Evolutionary conservation across 331 rosid species (phyloP).

Genomic region (Phaseolus coccineus): DNA sequence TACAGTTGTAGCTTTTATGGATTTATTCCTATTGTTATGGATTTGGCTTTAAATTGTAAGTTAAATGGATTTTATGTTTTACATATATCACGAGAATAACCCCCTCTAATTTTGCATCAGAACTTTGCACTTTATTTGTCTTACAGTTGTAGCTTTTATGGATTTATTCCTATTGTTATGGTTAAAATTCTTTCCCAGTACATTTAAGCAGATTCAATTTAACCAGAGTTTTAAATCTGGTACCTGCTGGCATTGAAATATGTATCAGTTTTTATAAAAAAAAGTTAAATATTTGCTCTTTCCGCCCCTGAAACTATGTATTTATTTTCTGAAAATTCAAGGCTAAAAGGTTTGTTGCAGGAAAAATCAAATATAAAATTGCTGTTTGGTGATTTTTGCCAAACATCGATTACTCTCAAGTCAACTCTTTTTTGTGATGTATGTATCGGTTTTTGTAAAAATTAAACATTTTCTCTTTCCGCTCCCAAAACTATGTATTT

Average conservation of each 20-base stretch:
- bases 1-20: neutral
- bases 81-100: neutral
- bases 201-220: slow-evolving; percentile 6
- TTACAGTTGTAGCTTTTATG: neutral
- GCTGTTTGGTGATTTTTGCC: neutral
- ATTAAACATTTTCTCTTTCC: neutral
- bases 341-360: slow-evolving; percentile 20
- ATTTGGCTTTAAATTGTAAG: slow-evolving; percentile 93
- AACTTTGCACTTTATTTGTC: neutral
- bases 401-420: slow-evolving; percentile 11
- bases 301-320: slow-evolving; percentile 3
- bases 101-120: neutral
- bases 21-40: slow-evolving; percentile 38
- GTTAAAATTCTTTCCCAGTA: neutral
- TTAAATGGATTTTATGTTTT: slow-evolving; percentile 29
- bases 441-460: neutral
- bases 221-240: neutral
- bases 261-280: neutral
- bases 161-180: slow-evolving; percentile 7
- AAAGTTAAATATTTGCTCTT: neutral
- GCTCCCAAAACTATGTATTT: slow-evolving; percentile 6
- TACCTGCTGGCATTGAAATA: slow-evolving; percentile 13
- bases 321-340: neutral
- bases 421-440: neutral
- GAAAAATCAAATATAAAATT: slow-evolving; percentile 10